phyloP scores from a whole-genome alignment of 305 asterid genomes.

The Plantago coronopus region DNA sequence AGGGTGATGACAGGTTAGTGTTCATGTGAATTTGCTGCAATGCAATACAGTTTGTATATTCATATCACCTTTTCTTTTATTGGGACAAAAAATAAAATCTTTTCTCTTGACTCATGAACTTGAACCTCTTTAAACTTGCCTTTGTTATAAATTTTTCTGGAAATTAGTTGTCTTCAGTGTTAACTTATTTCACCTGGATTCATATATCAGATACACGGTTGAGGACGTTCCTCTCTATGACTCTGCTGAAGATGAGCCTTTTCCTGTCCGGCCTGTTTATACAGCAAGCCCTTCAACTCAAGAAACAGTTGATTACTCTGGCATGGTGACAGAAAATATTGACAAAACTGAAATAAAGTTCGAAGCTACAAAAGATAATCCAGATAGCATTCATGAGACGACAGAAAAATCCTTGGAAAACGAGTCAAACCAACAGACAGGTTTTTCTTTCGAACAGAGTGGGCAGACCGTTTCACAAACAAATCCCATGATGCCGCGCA shows the following conservation, averaged over 20 bases:
- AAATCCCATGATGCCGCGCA: conserved; percentile 54
- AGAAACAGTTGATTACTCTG: conserved; percentile 29
- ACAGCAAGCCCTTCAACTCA: conserved; percentile 30
- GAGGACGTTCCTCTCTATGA: conserved; percentile 88
- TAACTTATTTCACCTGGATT: background rate
- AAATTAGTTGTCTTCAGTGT: no score
- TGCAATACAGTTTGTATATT: background rate
- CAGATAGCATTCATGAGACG: conserved; percentile 27
- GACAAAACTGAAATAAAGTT: conserved; percentile 29
- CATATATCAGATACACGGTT: conserved; percentile 61
- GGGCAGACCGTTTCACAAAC: conserved; percentile 38
- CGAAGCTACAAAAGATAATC: conserved; percentile 25
- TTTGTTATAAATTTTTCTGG: no score
- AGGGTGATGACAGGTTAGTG: conserved; percentile 72
- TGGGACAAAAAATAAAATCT: no score
- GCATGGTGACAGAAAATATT: conserved; percentile 21
- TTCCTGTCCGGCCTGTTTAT: conserved; percentile 29
- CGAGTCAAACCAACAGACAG: conserved; percentile 32
- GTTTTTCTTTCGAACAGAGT: conserved; percentile 23
- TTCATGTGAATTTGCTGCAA: background rate
- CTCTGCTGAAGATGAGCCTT: conserved; percentile 89
- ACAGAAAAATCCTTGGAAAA: conserved; percentile 29
- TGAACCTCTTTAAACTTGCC: no score
- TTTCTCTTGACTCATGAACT: no score
- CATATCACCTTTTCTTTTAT: background rate